phyloP scores from a whole-genome alignment of 83 land plant genomes.

The Diphasiastrum complanatum region DNA sequence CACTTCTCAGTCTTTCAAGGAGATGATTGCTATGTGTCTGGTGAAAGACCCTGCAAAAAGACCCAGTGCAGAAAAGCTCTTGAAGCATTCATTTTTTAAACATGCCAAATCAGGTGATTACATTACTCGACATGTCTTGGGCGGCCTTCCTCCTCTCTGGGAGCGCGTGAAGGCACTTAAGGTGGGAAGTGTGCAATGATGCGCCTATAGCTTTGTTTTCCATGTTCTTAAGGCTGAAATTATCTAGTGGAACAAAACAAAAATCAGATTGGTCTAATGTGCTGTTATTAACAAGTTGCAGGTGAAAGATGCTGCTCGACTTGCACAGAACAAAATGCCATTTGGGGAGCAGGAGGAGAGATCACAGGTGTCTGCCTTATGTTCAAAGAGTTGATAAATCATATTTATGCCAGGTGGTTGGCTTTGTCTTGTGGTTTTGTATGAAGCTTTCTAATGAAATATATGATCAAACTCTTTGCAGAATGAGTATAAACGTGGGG shows the following conservation, averaged over 20 bases:
- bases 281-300: slow-evolving; percentile 22
- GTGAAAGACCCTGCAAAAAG: slow-evolving; percentile 67
- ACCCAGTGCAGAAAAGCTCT: slow-evolving; percentile 65
- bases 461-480: too few relatives aligned
- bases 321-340: slow-evolving; percentile 92
- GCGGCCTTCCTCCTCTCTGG: slow-evolving; percentile 83
- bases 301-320: slow-evolving; percentile 84
- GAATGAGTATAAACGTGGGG: slow-evolving; percentile 91
- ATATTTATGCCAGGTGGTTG: too few relatives aligned
- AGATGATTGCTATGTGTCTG: slow-evolving; percentile 88
- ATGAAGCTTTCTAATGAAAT: too few relatives aligned
- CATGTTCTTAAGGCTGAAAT: neutral
- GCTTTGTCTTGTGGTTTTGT: too few relatives aligned
- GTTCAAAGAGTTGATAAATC: neutral
- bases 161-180: slow-evolving; percentile 86
- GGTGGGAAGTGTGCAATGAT: slow-evolving; percentile 33
- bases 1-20: slow-evolving; percentile 73
- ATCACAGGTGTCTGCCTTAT: slow-evolving; percentile 55
- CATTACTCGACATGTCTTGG: slow-evolving; percentile 55
- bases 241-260: neutral
- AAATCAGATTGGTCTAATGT: neutral
- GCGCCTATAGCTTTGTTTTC: neutral
- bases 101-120: slow-evolving; percentile 67
- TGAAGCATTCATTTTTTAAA: slow-evolving; percentile 88
- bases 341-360: slow-evolving; percentile 81